phyloP scores from a whole-genome alignment of 768 basidiomycete species.

The Tephrocybe sp. region DNA sequence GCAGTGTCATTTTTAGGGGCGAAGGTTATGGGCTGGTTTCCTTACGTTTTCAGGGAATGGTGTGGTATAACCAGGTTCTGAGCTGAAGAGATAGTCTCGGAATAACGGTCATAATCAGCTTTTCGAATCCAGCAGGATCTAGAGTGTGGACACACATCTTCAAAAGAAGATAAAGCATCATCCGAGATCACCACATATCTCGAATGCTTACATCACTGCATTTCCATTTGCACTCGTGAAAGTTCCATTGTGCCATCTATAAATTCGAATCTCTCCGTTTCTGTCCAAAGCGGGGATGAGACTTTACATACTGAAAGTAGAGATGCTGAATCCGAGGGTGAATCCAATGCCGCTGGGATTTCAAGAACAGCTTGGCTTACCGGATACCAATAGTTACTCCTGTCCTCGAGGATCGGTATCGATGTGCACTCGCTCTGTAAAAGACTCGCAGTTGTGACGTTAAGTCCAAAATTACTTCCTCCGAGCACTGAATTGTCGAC shows the following conservation, averaged over 20 bases:
- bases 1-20: too few species aligned
- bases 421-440: slow-evolving; percentile 36
- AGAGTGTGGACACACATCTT: slow-evolving; percentile 1
- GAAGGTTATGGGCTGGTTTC: not conserved
- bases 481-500: slow-evolving; percentile 28
- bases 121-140: not conserved
- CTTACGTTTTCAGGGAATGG: slow-evolving; percentile 41
- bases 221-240: slow-evolving; percentile 35
- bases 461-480: slow-evolving; percentile 36
- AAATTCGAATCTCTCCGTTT: not conserved
- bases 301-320: slow-evolving; percentile 32
- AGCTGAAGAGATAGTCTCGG: slow-evolving; percentile 35
- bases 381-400: slow-evolving; percentile 35
- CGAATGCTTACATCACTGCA: slow-evolving; percentile 37
- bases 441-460: slow-evolving; percentile 28
- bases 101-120: not conserved
- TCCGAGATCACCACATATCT: not conserved
- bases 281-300: not conserved
- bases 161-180: not conserved
- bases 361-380: slow-evolving; percentile 1
- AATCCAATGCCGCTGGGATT: not conserved
- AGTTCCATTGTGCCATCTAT: slow-evolving; percentile 36
- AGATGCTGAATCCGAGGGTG: slow-evolving; percentile 1
- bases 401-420: slow-evolving; percentile 36
- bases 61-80: slow-evolving; percentile 31